Conservation (phyloP, 495 filamentous ascomycete genomes). For the Xylaria grammica region DNA sequence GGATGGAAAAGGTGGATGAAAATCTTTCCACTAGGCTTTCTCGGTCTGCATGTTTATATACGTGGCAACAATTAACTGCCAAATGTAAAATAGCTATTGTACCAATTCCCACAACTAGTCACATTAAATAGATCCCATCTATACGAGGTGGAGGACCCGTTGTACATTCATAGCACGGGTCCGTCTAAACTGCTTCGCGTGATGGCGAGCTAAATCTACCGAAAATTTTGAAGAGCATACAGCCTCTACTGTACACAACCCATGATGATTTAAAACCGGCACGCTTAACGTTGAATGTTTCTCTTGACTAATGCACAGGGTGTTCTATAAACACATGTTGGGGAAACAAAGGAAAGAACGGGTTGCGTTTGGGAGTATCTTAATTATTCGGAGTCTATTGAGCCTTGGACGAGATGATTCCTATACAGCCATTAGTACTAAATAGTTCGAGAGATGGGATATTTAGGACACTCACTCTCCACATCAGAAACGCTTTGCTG, state of each 20-base stretch:
- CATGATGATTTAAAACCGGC: neutral
- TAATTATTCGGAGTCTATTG: slow-evolving; percentile 49
- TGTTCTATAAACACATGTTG: slow-evolving; percentile 41
- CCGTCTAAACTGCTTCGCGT: too few species aligned
- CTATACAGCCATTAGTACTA: slow-evolving; percentile 42
- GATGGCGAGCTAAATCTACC: neutral
- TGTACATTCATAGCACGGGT: neutral
- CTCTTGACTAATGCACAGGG: slow-evolving; percentile 47
- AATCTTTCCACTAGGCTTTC: neutral
- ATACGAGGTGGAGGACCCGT: neutral
- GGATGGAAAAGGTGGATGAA: slow-evolving; percentile 20
- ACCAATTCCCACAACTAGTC: neutral
- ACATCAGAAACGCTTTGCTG: slow-evolving; percentile 94
- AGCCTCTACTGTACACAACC: neutral
- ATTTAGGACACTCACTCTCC: slow-evolving; percentile 75
- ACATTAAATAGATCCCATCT: neutral
- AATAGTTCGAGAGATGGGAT: neutral
- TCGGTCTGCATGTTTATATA: neutral
- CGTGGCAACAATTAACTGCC: neutral
- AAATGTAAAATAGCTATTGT: neutral
- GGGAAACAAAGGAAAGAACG: slow-evolving; percentile 52
- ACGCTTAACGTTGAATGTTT: slow-evolving; percentile 26
- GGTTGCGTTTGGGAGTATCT: slow-evolving; percentile 43
- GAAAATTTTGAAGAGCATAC: neutral
- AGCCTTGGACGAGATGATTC: slow-evolving; percentile 59